phyloP scores from a whole-genome alignment of 768 basidiomycete genomes.

The Phlegmacium glaucopus region DNA sequence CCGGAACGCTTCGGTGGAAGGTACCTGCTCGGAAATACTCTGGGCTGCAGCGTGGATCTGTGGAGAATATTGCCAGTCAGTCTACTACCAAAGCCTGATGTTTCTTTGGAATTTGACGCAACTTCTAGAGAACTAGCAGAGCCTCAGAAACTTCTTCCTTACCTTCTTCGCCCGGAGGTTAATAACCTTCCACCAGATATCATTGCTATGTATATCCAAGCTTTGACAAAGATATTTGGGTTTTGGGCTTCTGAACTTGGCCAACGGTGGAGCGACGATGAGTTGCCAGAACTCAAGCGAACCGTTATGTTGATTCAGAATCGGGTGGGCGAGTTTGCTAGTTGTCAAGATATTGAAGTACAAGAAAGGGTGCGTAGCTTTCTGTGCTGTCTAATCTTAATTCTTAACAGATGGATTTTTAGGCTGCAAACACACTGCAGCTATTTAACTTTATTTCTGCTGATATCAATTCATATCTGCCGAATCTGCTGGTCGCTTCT shows the following conservation, averaged over 20 bases:
- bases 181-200: constrained; percentile 59
- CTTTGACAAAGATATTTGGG: constrained; percentile 84
- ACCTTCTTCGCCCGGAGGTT: constrained; percentile 61
- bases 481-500: constrained; percentile 29
- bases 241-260: constrained; percentile 78
- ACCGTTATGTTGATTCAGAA: constrained; percentile 60
- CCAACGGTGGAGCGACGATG: constrained; percentile 71
- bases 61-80: constrained; percentile 90
- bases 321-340: constrained; percentile 56
- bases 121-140: constrained; percentile 67
- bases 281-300: constrained; percentile 58
- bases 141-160: constrained; percentile 68
- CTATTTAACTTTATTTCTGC: constrained; percentile 74
- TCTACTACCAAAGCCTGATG: constrained; percentile 5
- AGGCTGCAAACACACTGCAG: constrained; percentile 83
- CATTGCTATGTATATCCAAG: constrained; percentile 78
- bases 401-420: constrained; percentile 4
- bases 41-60: constrained; percentile 98
- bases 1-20: constrained; percentile 61
- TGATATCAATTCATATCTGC: constrained; percentile 58
- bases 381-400: neutral
- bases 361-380: constrained; percentile 75
- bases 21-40: constrained; percentile 79
- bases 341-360: constrained; percentile 76
- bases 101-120: neutral